Evolutionary conservation across 768 basidiomycete genomes (phyloP).

Genomic region (Ramaria rubella): DNA sequence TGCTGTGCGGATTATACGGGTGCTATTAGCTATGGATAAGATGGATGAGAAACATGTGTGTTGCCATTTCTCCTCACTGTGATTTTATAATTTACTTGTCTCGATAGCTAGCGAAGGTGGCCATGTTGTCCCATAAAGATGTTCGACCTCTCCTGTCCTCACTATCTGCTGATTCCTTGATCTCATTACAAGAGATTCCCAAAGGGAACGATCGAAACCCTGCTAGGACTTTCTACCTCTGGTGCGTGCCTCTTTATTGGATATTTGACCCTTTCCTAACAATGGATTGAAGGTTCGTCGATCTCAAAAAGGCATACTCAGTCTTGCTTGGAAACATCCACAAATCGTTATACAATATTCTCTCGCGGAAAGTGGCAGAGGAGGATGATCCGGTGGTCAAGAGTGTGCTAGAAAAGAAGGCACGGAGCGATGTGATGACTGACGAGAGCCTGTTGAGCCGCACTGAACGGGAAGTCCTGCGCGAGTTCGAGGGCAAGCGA

Average conservation of each 20-base stretch:
- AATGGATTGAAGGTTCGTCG: slow-evolving; percentile 66
- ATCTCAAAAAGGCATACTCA: slow-evolving; percentile 76
- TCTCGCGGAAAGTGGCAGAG: slow-evolving; percentile 66
- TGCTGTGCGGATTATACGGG: slow-evolving; percentile 73
- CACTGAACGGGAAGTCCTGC: slow-evolving; percentile 69
- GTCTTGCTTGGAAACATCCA: slow-evolving; percentile 72
- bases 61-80: slow-evolving; percentile 3
- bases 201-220: slow-evolving; percentile 87
- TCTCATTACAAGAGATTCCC: slow-evolving; percentile 91
- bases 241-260: slow-evolving; percentile 40
- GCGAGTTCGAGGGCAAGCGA: slow-evolving; percentile 66
- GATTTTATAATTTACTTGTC: slow-evolving; percentile 2
- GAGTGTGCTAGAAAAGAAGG: slow-evolving; percentile 72
- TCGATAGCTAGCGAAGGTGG: slow-evolving; percentile 80
- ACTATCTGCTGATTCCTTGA: slow-evolving; percentile 72
- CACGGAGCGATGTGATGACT: slow-evolving; percentile 78
- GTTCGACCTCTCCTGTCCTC: slow-evolving; percentile 74
- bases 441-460: slow-evolving; percentile 62
- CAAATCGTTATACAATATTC: slow-evolving; percentile 87
- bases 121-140: slow-evolving; percentile 88
- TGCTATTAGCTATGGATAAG: slow-evolving; percentile 78
- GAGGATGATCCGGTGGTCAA: slow-evolving; percentile 56
- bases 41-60: slow-evolving; percentile 91
- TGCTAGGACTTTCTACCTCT: slow-evolving; percentile 83
- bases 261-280: not conserved